Evolutionary conservation across 257 asterid species (phyloP).

Genomic region (Jacaranda copaia): DNA sequence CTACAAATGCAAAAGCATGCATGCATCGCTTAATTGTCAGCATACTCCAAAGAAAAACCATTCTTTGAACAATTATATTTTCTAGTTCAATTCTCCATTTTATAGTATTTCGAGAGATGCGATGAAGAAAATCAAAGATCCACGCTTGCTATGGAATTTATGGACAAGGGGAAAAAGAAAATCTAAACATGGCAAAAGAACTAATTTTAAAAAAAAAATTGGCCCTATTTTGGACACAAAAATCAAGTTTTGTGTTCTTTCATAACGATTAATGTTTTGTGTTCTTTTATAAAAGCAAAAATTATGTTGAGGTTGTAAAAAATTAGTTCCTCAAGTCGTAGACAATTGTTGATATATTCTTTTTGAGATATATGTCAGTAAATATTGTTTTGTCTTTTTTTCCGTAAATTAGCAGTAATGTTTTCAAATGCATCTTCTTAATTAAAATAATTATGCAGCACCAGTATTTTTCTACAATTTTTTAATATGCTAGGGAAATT

Average conservation of each 20-base stretch:
- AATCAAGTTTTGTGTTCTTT: background rate
- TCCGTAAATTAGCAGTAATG: no score
- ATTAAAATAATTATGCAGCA: background rate
- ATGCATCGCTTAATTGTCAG: background rate
- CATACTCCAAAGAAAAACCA: background rate
- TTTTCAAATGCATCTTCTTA: background rate
- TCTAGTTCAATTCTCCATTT: no score
- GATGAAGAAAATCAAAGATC: background rate
- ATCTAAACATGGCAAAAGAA: background rate
- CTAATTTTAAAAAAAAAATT: background rate
- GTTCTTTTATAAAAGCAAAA: background rate
- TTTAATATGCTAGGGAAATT: background rate
- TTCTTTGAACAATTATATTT: background rate
- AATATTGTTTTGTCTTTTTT: no score
- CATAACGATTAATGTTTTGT: background rate
- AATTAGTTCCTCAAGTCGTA: background rate
- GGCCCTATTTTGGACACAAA: no score
- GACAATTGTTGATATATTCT: no score
- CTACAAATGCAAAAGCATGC: background rate
- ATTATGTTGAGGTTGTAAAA: background rate
- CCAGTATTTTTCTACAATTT: background rate
- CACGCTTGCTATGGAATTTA: background rate
- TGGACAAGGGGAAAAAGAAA: background rate
- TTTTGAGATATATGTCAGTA: no score
- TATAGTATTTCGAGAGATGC: background rate